Evolutionary conservation across 2,329 filamentous ascomycete genomes (phyloP).

Genomic region (Alternaria arbusti): DNA sequence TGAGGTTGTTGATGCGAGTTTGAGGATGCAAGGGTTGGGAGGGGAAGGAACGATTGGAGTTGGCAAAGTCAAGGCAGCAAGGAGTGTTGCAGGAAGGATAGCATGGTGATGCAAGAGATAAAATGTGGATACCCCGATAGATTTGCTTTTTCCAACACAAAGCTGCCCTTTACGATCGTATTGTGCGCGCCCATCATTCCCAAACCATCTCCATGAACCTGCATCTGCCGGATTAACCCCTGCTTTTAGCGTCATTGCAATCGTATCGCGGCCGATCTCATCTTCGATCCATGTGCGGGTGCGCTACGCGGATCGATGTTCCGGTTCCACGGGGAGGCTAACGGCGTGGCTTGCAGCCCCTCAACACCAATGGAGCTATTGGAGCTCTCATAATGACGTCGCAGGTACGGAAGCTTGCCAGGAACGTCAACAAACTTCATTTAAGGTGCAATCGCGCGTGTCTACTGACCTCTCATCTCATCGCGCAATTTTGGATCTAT

Average conservation of each 20-base stretch:
- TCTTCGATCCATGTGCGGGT: conserved; percentile 4
- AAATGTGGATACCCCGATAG: neutral
- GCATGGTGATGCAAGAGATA: neutral
- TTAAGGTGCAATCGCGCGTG: neutral
- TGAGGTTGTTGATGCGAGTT: conserved; percentile 25
- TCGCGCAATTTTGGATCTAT: neutral
- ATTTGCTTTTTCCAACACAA: neutral
- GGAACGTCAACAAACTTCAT: neutral
- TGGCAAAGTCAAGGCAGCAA: neutral
- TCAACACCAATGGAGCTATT: conserved; percentile 19
- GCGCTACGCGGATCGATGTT: neutral
- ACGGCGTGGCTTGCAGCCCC: conserved; percentile 9
- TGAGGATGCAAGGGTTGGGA: conserved; percentile 20
- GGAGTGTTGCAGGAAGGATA: conserved; percentile 21
- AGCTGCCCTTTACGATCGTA: neutral
- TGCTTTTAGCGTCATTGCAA: conserved; percentile 1
- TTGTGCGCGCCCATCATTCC: neutral
- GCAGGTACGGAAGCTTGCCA: neutral
- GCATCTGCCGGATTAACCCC: neutral
- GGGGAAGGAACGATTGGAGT: conserved; percentile 24
- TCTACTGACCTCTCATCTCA: neutral
- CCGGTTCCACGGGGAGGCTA: neutral
- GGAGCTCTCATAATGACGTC: conserved; percentile 27
- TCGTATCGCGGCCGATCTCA: neutral
- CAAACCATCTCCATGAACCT: neutral